A percentile compares a stretch with the other conserved stretches of the same genome.
Conservation (phyloP, 129 eudicot species). For the Heracleum sosnowskyi region DNA sequence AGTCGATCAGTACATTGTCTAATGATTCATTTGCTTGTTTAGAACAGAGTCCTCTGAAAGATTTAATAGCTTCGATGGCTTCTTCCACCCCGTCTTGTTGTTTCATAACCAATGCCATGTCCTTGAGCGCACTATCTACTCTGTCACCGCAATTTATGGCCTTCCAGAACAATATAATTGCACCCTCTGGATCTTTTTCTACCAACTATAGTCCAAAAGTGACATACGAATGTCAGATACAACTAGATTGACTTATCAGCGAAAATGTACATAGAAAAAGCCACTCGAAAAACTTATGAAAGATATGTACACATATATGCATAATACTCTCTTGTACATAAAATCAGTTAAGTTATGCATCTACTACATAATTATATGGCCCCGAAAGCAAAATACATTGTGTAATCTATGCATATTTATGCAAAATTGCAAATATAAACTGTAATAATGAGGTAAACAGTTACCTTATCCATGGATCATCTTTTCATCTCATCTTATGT, state of each 20-base stretch:
- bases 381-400: neutral
- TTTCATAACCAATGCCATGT: conserved; percentile 87
- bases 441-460: neutral
- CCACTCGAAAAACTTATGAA: neutral
- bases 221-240: neutral
- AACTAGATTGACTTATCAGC: neutral
- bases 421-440: no score
- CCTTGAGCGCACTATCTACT: conserved; percentile 85
- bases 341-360: neutral
- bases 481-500: neutral
- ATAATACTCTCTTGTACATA: neutral
- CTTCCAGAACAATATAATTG: conserved; percentile 62
- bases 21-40: conserved; percentile 82
- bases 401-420: no score
- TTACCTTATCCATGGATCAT: no score
- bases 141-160: conserved; percentile 79
- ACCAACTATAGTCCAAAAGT: conserved; percentile 40
- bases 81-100: conserved; percentile 79
- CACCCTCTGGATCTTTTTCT: conserved; percentile 69
- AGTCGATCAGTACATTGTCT: conserved; percentile 74
- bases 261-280: neutral
- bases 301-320: neutral
- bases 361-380: neutral
- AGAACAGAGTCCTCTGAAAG: conserved; percentile 55
- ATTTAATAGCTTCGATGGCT: conserved; percentile 70